Base-by-base conservation (phyloP, 2,329 filamentous ascomycete genomes). In the Cladobotryum protrusum region DNA sequence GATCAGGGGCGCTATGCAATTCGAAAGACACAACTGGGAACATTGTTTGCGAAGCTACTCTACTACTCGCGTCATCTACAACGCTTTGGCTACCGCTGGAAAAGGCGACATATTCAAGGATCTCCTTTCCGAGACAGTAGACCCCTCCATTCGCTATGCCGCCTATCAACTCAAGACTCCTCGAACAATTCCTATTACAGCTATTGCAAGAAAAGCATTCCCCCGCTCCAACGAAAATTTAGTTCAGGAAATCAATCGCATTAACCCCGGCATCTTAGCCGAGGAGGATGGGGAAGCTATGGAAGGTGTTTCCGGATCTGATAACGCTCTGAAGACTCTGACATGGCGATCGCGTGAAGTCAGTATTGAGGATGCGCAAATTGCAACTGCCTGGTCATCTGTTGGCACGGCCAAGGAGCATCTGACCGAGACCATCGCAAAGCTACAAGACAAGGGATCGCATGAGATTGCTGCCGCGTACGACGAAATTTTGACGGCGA, bases 81-180 rank as follows among this genome's bases (percentile, higher is more conserved):
- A 79, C 53, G 83, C 87, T 1, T 74, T 99, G 40, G 76, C 83
- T 15, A 76, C 78, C 24, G 54, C 81, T 71, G 54, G 66, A 33
- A 67, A 72, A 15, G 85, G 82, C 54, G 92, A 96, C 52, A 74
- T 87, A 34, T 93, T 89, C 75, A 90, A 87, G 63, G 92, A 97
- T 54, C 77, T 96, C 19, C 73, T 99, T 50, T 82, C 86, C 43
- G 85, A 87, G 60, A 95, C 87, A 4, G 85, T 96, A 54, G 93
- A 99, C 64, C 91, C 91, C 2, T 95, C 90, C 54, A 88, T 99
- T 61, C 85, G 92, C 55, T 97, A 95, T 67, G 91, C 91, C 34
- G 90, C 93, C 15, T 97, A 97, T 66, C 90, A 96, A 67, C 78
- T 90, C 64, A 87, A 92, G 65, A 81, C 95, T 32, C 87, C 92